These are phyloP conservation scores for Corylus heterophylla DNA, from an alignment of 306 rosid genomes.

Conservation along the genomic window DNA sequence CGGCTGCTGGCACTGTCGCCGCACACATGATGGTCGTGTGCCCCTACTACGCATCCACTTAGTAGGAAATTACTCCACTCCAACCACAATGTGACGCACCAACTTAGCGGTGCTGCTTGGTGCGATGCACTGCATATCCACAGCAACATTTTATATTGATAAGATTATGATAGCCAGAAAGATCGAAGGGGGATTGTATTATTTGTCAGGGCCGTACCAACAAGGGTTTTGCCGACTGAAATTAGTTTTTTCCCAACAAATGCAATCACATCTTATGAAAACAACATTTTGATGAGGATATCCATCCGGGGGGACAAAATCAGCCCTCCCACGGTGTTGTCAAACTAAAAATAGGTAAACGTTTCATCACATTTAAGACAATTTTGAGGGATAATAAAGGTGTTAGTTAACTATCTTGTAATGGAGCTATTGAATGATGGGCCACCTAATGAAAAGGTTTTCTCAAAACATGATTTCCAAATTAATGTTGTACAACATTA, in stretches of 20 bases:
- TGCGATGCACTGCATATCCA: background rate
- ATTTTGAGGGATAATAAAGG: background rate
- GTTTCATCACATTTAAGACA: background rate
- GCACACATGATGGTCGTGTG: background rate
- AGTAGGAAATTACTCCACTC: background rate
- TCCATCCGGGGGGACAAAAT: background rate
- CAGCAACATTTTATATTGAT: too few species aligned
- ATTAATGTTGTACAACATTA: background rate
- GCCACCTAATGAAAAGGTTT: constrained; percentile 26
- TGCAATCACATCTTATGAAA: background rate
- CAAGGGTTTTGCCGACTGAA: background rate
- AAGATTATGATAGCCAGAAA: too few species aligned
- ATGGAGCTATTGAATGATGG: constrained; percentile 12
- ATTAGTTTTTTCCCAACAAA: background rate
- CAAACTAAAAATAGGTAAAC: constrained; percentile 10
- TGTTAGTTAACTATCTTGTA: background rate
- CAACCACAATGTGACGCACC: constrained; percentile 8
- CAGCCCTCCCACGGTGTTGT: background rate
- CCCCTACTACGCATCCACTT: background rate
- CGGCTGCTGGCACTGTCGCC: background rate
- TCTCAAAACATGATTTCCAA: background rate
- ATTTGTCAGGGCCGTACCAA: background rate
- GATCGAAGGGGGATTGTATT: background rate
- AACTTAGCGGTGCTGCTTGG: background rate
- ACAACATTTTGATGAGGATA: background rate